These are phyloP conservation scores for Colletotrichum lupini DNA, from an alignment of 2,329 filamentous ascomycete species.

Conservation along the genomic window DNA sequence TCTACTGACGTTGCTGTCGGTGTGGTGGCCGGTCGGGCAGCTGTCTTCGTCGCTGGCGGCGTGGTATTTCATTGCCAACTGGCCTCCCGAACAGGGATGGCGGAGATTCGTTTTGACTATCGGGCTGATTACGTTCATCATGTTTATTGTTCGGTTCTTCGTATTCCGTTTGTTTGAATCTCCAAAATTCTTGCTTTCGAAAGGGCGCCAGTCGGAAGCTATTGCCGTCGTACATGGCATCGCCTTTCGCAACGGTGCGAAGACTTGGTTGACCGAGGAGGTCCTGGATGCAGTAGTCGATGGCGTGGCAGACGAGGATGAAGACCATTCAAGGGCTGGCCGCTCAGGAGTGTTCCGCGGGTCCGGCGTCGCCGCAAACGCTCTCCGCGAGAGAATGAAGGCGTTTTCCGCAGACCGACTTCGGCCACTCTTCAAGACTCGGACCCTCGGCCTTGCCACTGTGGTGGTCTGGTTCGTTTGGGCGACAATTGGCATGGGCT, in stretches of 20 bases:
- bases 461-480: constrained; percentile 80
- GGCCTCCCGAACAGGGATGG: constrained; percentile 79
- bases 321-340: background rate
- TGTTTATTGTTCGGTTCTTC: constrained; percentile 84
- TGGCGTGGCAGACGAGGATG: constrained; percentile 32
- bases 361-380: constrained; percentile 41
- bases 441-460: constrained; percentile 63
- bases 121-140: constrained; percentile 77
- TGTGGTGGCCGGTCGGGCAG: constrained; percentile 90
- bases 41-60: constrained; percentile 77
- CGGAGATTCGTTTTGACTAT: constrained; percentile 78
- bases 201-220: constrained; percentile 81
- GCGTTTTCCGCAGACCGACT: constrained; percentile 77
- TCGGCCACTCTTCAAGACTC: constrained; percentile 70
- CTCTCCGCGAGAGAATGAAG: constrained; percentile 69
- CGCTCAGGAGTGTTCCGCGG: constrained; percentile 2
- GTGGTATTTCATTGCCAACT: constrained; percentile 80
- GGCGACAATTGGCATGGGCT: constrained; percentile 86
- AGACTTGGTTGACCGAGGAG: constrained; percentile 82
- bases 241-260: constrained; percentile 75
- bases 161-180: constrained; percentile 87
- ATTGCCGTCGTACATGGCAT: constrained; percentile 84
- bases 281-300: constrained; percentile 68
- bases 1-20: constrained; percentile 81
- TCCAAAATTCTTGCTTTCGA: constrained; percentile 82